These are phyloP conservation scores for Pyrus hybrid DNA, from an alignment of 331 rosid species.

Conservation along the genomic window DNA sequence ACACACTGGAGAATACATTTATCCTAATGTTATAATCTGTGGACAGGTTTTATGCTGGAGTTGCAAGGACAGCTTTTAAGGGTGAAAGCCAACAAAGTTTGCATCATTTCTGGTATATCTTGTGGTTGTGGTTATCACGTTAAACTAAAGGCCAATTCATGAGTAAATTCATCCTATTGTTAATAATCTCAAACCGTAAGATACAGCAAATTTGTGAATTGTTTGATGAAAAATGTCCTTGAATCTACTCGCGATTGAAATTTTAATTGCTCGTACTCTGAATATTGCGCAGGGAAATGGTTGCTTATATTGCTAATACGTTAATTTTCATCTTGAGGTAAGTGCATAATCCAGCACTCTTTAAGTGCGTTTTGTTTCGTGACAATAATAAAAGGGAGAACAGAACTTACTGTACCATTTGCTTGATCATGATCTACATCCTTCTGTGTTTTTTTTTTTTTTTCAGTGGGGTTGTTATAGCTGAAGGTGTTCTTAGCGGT, in stretches of 20 bases:
- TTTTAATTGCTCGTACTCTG: neutral
- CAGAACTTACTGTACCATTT: neutral
- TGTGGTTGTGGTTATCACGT: constrained; percentile 1
- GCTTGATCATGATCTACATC: too few species aligned
- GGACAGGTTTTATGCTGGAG: constrained; percentile 80
- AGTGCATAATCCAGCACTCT: constrained; percentile 8
- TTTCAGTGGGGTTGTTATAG: constrained; percentile 87
- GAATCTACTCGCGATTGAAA: neutral
- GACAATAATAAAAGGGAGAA: neutral
- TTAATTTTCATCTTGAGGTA: constrained; percentile 91
- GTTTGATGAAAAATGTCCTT: neutral
- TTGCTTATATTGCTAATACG: constrained; percentile 90
- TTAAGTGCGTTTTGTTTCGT: neutral
- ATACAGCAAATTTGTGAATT: neutral
- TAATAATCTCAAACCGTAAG: neutral
- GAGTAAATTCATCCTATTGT: neutral
- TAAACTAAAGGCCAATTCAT: neutral
- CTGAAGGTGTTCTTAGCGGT: constrained; percentile 55
- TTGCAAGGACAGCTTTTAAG: constrained; percentile 93
- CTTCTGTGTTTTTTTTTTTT: neutral
- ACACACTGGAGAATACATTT: neutral
- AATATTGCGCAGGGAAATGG: constrained; percentile 75
- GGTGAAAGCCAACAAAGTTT: constrained; percentile 93
- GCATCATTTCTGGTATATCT: constrained; percentile 89
- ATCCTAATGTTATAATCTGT: constrained; percentile 11